Conservation (phyloP, 2,329 filamentous ascomycete species). For the Pseudogymnoascus sp. region DNA sequence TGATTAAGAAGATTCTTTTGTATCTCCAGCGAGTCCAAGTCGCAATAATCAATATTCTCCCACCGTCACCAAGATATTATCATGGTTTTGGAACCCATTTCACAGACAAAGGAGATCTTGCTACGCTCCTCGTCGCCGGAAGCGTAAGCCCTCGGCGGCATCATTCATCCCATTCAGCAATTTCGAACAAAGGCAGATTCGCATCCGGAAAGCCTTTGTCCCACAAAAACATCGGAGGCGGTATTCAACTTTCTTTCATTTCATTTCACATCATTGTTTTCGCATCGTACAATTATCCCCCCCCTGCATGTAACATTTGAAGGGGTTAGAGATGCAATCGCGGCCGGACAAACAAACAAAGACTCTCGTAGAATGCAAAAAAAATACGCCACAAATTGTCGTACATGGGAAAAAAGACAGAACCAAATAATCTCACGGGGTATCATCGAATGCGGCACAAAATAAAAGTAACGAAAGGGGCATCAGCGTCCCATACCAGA, state of each 20-base stretch:
- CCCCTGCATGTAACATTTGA: not conserved
- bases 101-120: not conserved
- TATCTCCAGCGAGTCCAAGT: not conserved
- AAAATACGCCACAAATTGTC: not conserved
- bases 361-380: not conserved
- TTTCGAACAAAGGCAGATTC: not conserved
- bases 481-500: slow-evolving; percentile 16
- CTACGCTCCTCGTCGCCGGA: not conserved
- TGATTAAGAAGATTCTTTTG: not conserved
- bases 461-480: not conserved
- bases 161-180: not conserved
- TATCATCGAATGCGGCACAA: slow-evolving; percentile 2
- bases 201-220: slow-evolving; percentile 3
- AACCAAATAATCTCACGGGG: slow-evolving; percentile 3
- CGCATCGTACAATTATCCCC: not conserved
- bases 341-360: slow-evolving; percentile 1
- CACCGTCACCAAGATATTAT: not conserved
- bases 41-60: not conserved
- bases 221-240: not conserved
- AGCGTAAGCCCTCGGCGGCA: slow-evolving; percentile 1
- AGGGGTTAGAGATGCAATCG: not conserved
- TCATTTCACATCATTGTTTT: not conserved
- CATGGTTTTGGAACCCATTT: not conserved
- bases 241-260: not conserved
- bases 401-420: not conserved